phyloP scores from a whole-genome alignment of 2,329 filamentous ascomycete species.

The Calonectria pteridis region DNA sequence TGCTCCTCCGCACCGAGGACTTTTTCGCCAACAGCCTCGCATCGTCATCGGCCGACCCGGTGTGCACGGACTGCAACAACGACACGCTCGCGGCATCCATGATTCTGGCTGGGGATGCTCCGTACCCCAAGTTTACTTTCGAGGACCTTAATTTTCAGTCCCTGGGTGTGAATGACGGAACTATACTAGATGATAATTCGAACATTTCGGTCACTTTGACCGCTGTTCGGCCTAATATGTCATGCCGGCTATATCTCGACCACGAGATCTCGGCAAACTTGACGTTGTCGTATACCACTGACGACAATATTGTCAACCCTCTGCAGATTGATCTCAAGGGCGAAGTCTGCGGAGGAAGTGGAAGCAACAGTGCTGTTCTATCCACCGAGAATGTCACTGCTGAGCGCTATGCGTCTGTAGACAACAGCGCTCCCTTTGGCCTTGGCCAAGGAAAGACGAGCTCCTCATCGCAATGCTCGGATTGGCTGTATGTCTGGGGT shows the following conservation, averaged over 20 bases:
- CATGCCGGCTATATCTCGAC: constrained; percentile 35
- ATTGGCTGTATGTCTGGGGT: constrained; percentile 54
- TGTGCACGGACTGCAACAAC: constrained; percentile 41
- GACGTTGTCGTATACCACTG: constrained; percentile 34
- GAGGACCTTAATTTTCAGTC: constrained; percentile 46
- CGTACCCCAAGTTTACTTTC: constrained; percentile 53
- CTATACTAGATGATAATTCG: constrained; percentile 13
- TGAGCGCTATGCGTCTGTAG: not conserved
- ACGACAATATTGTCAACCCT: constrained; percentile 34
- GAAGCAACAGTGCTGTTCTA: constrained; percentile 32
- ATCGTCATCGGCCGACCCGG: constrained; percentile 37
- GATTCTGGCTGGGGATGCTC: constrained; percentile 50
- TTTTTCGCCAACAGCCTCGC: constrained; percentile 47
- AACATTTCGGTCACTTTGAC: constrained; percentile 45
- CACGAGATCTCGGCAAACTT: constrained; percentile 43
- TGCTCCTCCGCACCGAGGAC: constrained; percentile 44
- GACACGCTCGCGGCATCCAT: constrained; percentile 50
- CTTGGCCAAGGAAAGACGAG: constrained; percentile 34
- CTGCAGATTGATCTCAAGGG: constrained; percentile 40
- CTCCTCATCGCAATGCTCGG: constrained; percentile 44
- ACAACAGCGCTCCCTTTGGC: constrained; percentile 32
- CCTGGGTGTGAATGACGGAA: constrained; percentile 34
- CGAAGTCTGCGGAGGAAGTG: constrained; percentile 33
- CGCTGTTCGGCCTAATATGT: constrained; percentile 49
- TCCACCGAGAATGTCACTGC: constrained; percentile 24